A percentile compares a stretch with the other conserved stretches of the same genome.
Conservation (phyloP, 257 asterid species). For the Handroanthus guayacan region DNA sequence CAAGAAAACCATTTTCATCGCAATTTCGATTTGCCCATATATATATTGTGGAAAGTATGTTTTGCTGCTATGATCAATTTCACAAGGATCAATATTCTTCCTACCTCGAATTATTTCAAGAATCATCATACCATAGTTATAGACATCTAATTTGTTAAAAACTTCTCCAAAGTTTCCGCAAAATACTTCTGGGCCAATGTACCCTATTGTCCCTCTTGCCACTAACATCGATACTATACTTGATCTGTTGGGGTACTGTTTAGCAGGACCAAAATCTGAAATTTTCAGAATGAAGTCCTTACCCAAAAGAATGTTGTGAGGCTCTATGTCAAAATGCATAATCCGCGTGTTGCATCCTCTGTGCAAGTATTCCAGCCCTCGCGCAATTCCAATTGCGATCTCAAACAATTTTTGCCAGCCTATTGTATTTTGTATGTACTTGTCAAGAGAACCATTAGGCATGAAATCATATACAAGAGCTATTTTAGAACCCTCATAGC, state of each 20-base stretch:
- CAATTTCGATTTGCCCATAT: constrained; percentile 27
- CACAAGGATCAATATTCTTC: constrained; percentile 20
- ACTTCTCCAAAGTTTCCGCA: constrained; percentile 43
- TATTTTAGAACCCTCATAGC: not conserved
- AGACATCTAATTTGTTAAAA: constrained; percentile 48
- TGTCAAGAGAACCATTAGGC: not conserved
- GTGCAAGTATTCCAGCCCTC: constrained; percentile 51
- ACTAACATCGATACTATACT: constrained; percentile 41
- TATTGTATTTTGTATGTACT: not conserved
- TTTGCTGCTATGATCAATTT: not conserved
- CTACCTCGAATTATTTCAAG: constrained; percentile 50
- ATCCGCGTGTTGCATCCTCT: constrained; percentile 39
- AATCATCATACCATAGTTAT: constrained; percentile 52
- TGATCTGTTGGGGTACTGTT: constrained; percentile 36
- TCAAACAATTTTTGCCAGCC: not conserved
- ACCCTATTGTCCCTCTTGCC: constrained; percentile 52
- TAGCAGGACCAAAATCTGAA: constrained; percentile 47
- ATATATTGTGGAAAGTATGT: constrained; percentile 37
- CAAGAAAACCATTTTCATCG: not conserved
- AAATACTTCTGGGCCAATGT: constrained; percentile 48
- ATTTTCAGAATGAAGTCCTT: constrained; percentile 46
- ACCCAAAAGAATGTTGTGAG: constrained; percentile 49
- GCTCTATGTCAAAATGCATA: constrained; percentile 50
- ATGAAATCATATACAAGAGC: not conserved
- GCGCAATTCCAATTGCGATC: constrained; percentile 47